A percentile compares a stretch with the other conserved stretches of the same genome.
Evolutionary conservation across 192 early-diverging fungal species (phyloP).

Genomic region (Phycomyces nitens): DNA sequence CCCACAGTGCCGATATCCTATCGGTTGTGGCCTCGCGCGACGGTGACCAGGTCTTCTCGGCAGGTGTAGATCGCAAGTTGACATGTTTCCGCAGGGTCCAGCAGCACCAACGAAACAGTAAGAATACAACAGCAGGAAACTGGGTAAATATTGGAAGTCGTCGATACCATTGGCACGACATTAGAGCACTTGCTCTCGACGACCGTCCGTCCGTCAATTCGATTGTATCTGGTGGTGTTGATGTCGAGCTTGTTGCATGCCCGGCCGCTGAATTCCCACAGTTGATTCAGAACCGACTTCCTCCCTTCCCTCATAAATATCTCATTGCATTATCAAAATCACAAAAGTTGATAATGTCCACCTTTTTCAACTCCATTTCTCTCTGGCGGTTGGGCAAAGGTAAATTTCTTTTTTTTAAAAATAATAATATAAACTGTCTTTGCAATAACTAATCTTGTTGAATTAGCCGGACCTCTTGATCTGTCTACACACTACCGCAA

Average conservation of each 20-base stretch:
- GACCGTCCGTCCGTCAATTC: slow-evolving; percentile 63
- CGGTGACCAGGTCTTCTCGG: slow-evolving; percentile 76
- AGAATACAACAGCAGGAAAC: slow-evolving; percentile 32
- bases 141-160: slow-evolving; percentile 86
- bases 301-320: slow-evolving; percentile 60
- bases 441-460: too few species aligned
- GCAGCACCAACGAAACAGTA: slow-evolving; percentile 33
- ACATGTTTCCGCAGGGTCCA: slow-evolving; percentile 60
- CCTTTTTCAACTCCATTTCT: slow-evolving; percentile 65
- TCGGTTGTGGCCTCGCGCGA: slow-evolving; percentile 66
- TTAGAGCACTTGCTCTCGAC: slow-evolving; percentile 79
- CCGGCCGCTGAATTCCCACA: slow-evolving; percentile 58
- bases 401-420: too few species aligned
- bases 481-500: not conserved
- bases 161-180: slow-evolving; percentile 93
- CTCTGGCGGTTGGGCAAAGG: slow-evolving; percentile 80
- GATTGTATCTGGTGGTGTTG: slow-evolving; percentile 83
- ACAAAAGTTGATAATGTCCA: slow-evolving; percentile 57
- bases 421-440: too few species aligned
- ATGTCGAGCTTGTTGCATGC: slow-evolving; percentile 68
- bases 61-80: slow-evolving; percentile 89
- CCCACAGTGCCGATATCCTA: slow-evolving; percentile 86
- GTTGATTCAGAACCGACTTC: slow-evolving; percentile 56
- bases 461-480: slow-evolving; percentile 5
- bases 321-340: slow-evolving; percentile 58